A percentile compares a stretch with the other conserved stretches of the same genome.
Conservation (phyloP, 768 basidiomycete species). For the Lentinula sp. region DNA sequence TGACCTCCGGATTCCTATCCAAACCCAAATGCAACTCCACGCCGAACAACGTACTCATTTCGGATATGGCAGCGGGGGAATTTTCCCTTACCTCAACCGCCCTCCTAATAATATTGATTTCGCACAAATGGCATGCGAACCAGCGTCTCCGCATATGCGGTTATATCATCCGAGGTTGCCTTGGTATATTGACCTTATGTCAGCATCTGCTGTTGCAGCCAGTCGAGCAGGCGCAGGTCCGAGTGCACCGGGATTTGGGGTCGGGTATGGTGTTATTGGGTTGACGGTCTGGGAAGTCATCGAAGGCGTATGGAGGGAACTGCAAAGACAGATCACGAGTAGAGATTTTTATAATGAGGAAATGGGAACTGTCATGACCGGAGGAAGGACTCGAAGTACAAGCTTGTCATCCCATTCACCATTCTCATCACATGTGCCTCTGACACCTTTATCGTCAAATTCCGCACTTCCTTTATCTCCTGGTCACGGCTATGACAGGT, state of each 20-base stretch:
- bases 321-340: conserved; percentile 38
- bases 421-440: neutral
- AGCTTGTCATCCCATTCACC: neutral
- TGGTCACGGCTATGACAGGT: neutral
- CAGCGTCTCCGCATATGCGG: conserved; percentile 44
- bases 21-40: conserved; percentile 22
- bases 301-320: conserved; percentile 33
- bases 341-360: conserved; percentile 58
- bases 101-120: conserved; percentile 43
- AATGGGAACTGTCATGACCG: neutral
- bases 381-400: neutral
- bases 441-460: neutral
- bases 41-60: neutral
- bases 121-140: conserved; percentile 46
- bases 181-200: conserved; percentile 60
- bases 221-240: conserved; percentile 28
- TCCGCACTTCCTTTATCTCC: neutral
- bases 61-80: neutral
- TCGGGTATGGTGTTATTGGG: neutral
- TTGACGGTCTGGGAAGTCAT: conserved; percentile 54
- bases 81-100: conserved; percentile 39
- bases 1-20: conserved; percentile 43
- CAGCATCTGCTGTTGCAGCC: conserved; percentile 29
- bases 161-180: conserved; percentile 53
- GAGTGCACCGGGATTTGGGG: neutral